Percentiles rank a stretch among this genome's conserved stretches.
phyloP scores from a whole-genome alignment of 805 yeast genomes.

The Barnettozyma sucrosica region DNA sequence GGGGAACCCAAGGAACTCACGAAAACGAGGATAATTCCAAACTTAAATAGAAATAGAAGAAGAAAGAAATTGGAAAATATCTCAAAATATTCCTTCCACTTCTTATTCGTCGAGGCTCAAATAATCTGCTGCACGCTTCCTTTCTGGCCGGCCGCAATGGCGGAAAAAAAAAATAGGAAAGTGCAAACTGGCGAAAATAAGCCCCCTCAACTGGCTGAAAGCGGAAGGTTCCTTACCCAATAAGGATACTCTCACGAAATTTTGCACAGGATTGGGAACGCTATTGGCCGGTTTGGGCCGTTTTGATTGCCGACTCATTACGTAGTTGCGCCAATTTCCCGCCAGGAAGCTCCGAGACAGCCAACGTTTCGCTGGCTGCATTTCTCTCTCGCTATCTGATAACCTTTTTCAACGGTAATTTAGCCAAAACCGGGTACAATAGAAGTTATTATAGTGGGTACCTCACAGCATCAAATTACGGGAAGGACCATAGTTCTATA shows the following conservation, averaged over 20 bases:
- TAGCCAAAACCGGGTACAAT: not conserved
- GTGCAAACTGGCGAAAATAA: not conserved
- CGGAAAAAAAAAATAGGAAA: not conserved
- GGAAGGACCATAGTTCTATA: not conserved
- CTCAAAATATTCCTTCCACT: not conserved
- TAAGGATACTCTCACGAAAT: conserved; percentile 1
- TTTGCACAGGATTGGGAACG: not conserved
- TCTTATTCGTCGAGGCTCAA: not conserved
- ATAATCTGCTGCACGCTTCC: not conserved
- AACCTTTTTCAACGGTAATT: not conserved
- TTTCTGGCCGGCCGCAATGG: not conserved
- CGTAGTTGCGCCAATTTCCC: not conserved
- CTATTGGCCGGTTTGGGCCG: conserved; percentile 7
- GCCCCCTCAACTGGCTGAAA: not conserved
- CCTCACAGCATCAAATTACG: not conserved
- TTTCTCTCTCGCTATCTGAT: not conserved
- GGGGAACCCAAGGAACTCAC: not conserved
- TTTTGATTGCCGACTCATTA: conserved; percentile 1
- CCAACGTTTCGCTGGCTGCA: not conserved
- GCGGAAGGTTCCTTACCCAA: not conserved
- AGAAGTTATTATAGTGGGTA: no score
- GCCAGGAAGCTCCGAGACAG: not conserved
- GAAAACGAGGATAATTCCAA: not conserved
- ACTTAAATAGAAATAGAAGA: conserved; percentile 1
- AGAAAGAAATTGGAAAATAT: conserved; percentile 3